Percentiles rank a stretch among this genome's conserved stretches.
Evolutionary conservation across 2,329 filamentous ascomycete species (phyloP).

Genomic region (Cryphonectria carpinicola): DNA sequence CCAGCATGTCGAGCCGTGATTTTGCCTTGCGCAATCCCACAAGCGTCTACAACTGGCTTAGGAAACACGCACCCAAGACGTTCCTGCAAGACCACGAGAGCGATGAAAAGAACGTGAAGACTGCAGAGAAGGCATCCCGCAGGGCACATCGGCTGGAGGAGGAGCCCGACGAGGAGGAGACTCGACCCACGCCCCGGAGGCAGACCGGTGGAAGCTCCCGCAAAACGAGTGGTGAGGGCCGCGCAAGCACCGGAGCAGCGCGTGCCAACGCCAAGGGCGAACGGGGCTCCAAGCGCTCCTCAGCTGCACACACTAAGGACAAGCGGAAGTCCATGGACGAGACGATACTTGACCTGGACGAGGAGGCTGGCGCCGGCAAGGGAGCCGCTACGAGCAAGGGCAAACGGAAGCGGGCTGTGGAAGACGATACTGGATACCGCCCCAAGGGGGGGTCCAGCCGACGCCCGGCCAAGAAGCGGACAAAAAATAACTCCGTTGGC

Average conservation of each 20-base stretch:
- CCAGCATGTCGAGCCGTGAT: constrained; percentile 44
- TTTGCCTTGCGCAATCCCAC: constrained; percentile 75
- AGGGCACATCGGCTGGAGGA: constrained; percentile 35
- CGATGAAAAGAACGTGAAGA: constrained; percentile 33
- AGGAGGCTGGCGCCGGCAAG: constrained; percentile 32
- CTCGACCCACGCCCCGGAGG: constrained; percentile 33
- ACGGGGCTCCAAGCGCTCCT: constrained; percentile 27
- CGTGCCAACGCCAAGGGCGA: constrained; percentile 29
- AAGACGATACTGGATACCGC: constrained; percentile 63
- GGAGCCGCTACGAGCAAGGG: constrained; percentile 45
- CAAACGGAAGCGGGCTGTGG: constrained; percentile 56
- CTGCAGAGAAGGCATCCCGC: constrained; percentile 30
- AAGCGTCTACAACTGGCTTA: constrained; percentile 94
- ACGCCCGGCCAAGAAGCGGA: constrained; percentile 62
- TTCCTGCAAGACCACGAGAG: constrained; percentile 78
- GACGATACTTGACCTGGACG: constrained; percentile 24
- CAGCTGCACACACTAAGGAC: constrained; percentile 21
- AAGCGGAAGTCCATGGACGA: constrained; percentile 29
- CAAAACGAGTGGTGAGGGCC: constrained; percentile 36
- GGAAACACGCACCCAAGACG: constrained; percentile 80
- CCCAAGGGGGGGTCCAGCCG: constrained; percentile 60
- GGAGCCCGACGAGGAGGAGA: constrained; percentile 46
- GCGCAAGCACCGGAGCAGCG: constrained; percentile 33
- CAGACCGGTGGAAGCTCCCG: constrained; percentile 38
- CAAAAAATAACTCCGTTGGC: constrained; percentile 47